Evolutionary conservation across 2,329 filamentous ascomycete genomes (phyloP).

Genomic region (Apiospora pterosperma): DNA sequence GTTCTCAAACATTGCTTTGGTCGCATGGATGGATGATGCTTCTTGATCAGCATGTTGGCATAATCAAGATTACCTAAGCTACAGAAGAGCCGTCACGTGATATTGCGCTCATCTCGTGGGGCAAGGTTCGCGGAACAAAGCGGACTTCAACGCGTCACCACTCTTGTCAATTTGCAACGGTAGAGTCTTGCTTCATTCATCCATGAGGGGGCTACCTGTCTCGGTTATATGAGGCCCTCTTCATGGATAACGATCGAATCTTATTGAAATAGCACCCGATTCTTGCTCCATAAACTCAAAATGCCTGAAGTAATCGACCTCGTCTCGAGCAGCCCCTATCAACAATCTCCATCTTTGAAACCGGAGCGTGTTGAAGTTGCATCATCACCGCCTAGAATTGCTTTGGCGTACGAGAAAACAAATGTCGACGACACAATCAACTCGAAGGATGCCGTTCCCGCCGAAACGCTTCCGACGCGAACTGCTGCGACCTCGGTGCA

Average conservation of each 20-base stretch:
- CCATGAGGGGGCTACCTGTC: background rate
- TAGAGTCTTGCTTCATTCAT: background rate
- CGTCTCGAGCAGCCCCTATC: conserved; percentile 30
- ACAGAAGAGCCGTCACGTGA: background rate
- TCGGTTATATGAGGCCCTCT: background rate
- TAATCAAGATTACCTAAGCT: background rate
- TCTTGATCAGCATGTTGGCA: background rate
- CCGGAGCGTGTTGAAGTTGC: background rate
- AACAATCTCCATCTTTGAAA: conserved; percentile 9
- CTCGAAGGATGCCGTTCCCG: conserved; percentile 4
- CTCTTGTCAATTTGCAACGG: background rate
- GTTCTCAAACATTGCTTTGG: background rate
- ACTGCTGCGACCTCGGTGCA: background rate
- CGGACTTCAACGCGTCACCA: background rate
- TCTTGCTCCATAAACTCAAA: background rate
- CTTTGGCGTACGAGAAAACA: conserved; percentile 10
- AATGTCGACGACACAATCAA: conserved; percentile 4
- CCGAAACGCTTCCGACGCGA: background rate
- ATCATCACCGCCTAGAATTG: conserved; percentile 7
- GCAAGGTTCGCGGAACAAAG: background rate
- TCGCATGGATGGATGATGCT: background rate
- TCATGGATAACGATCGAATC: background rate
- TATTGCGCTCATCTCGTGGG: background rate
- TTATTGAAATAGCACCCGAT: too few species aligned
- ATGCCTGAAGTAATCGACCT: conserved; percentile 35